A percentile compares a stretch with the other conserved stretches of the same genome.
These are phyloP conservation scores for Spongospora subterranea DNA, from an alignment of 208 protist species.

Conservation along the genomic window DNA sequence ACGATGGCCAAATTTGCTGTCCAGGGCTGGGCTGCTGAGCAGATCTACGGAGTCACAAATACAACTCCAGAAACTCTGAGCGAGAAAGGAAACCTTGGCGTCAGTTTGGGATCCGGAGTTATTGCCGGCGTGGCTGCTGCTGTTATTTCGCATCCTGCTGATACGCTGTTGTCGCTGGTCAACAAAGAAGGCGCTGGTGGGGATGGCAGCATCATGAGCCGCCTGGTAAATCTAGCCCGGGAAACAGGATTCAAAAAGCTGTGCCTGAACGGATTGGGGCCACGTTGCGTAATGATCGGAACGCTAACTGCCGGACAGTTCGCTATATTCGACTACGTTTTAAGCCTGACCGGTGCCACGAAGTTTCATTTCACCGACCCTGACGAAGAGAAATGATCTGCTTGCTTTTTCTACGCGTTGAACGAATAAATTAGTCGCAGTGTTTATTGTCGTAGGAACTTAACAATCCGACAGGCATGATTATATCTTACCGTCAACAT, in stretches of 20 bases:
- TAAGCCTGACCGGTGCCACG: constrained; percentile 65
- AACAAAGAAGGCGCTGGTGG: constrained; percentile 78
- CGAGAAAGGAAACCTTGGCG: constrained; percentile 69
- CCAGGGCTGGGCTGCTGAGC: constrained; percentile 75
- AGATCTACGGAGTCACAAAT: constrained; percentile 72
- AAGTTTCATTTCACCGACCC: constrained; percentile 74
- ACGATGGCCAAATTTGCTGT: constrained; percentile 86
- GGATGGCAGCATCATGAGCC: constrained; percentile 68
- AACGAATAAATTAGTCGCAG: too few relatives aligned
- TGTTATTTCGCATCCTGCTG: constrained; percentile 83
- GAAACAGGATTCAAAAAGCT: constrained; percentile 74
- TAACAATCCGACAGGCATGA: too few relatives aligned
- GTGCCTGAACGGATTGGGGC: constrained; percentile 72
- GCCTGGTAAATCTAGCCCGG: constrained; percentile 71
- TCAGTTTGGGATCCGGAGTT: constrained; percentile 77
- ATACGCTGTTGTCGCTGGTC: constrained; percentile 81
- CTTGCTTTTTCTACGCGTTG: too few relatives aligned
- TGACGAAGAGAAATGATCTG: too few relatives aligned
- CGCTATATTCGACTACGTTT: constrained; percentile 79
- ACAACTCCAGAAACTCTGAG: not conserved
- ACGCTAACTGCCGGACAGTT: constrained; percentile 80
- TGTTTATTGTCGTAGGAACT: too few relatives aligned
- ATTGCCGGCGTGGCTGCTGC: constrained; percentile 80
- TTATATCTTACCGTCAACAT: too few relatives aligned
- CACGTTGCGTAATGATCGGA: constrained; percentile 78